Evolutionary conservation across 2,329 filamentous ascomycete species (phyloP).

Genomic region (Pseudopyricularia javanii): DNA sequence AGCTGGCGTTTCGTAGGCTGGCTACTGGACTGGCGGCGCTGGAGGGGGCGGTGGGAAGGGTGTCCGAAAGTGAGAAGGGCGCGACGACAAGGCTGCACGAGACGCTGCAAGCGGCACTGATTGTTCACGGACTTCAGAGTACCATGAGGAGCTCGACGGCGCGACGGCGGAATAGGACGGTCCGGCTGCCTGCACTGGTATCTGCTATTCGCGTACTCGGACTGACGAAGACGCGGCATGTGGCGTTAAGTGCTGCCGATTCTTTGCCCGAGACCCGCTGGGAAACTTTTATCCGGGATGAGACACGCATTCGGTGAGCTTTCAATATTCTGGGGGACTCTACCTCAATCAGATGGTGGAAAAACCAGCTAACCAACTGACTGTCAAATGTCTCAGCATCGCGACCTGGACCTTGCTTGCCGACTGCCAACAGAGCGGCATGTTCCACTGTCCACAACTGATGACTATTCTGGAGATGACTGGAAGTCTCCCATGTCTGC

Average conservation of each 20-base stretch:
- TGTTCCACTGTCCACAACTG: constrained; percentile 11
- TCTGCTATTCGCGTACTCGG: constrained; percentile 5
- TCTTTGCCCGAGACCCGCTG: not conserved
- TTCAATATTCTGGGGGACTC: not conserved
- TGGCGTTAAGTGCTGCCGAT: not conserved
- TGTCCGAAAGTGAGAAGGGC: not conserved
- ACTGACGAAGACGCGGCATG: constrained; percentile 1
- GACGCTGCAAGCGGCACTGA: constrained; percentile 13
- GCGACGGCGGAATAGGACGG: constrained; percentile 6
- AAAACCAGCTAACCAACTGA: not conserved
- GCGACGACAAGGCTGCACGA: constrained; percentile 3
- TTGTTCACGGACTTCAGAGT: constrained; percentile 10
- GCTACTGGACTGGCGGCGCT: not conserved
- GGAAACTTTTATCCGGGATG: not conserved
- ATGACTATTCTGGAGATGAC: constrained; percentile 13
- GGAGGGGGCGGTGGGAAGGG: not conserved
- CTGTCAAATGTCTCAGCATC: too few relatives aligned
- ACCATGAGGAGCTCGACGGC: constrained; percentile 8
- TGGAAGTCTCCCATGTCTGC: constrained; percentile 11
- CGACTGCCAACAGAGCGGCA: constrained; percentile 16
- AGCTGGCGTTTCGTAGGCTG: constrained; percentile 1
- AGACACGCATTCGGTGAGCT: constrained; percentile 1
- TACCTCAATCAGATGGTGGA: not conserved
- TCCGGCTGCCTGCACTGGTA: constrained; percentile 10
- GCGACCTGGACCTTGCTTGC: constrained; percentile 11